phyloP scores from a whole-genome alignment of 2,329 filamentous ascomycete genomes.

The Xylariaceae sp. region DNA sequence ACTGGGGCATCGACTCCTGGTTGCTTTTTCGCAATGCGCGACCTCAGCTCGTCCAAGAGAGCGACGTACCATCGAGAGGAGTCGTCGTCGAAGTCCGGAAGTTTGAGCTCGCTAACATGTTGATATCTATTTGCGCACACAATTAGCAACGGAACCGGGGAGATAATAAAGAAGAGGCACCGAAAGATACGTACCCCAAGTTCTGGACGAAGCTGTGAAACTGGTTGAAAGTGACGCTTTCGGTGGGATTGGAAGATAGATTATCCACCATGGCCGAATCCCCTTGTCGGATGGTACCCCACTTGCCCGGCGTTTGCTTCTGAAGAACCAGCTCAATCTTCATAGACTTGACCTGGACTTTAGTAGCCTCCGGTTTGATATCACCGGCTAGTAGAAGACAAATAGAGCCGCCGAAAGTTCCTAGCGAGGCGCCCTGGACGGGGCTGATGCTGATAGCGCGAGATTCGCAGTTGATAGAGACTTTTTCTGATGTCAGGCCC shows the following conservation, averaged over 20 bases:
- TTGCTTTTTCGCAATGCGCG: slow-evolving; percentile 20
- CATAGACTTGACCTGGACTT: slow-evolving; percentile 61
- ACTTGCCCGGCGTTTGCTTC: slow-evolving; percentile 65
- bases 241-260: slow-evolving; percentile 15
- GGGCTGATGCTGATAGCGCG: slow-evolving; percentile 22
- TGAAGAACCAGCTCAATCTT: slow-evolving; percentile 74
- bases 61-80: slow-evolving; percentile 22
- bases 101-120: slow-evolving; percentile 16
- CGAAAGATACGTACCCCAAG: slow-evolving; percentile 19
- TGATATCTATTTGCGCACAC: slow-evolving; percentile 23
- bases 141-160: too few relatives aligned
- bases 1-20: too few relatives aligned
- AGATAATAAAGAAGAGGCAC: too few relatives aligned
- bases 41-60: slow-evolving; percentile 15
- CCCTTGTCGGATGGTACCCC: slow-evolving; percentile 45
- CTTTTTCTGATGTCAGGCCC: slow-evolving; percentile 35
- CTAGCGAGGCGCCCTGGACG: slow-evolving; percentile 40
- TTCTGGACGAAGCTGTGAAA: slow-evolving; percentile 19
- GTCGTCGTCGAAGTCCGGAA: slow-evolving; percentile 14
- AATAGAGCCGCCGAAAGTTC: slow-evolving; percentile 44
- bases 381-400: slow-evolving; percentile 59
- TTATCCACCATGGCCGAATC: slow-evolving; percentile 38
- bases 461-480: slow-evolving; percentile 33
- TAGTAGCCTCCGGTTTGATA: slow-evolving; percentile 58
- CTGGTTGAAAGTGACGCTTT: slow-evolving; percentile 13